Conservation (phyloP, 176 grass and related monocot species). For the Phoenix dactylifera region DNA sequence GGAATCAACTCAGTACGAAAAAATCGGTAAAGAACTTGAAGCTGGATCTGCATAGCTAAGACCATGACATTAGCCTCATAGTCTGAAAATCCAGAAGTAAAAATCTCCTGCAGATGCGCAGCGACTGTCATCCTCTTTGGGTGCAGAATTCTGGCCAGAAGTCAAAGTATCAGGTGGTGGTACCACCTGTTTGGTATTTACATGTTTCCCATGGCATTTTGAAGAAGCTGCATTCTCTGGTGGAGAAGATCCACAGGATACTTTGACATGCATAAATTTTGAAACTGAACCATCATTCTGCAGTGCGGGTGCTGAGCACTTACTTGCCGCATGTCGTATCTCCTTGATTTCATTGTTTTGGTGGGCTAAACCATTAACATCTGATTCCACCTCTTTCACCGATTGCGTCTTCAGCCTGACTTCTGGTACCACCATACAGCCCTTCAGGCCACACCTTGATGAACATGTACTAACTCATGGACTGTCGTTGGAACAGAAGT, state of each 20-base stretch:
- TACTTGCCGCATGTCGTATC: constrained; percentile 1
- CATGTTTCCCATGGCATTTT: neutral
- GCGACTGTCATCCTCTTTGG: neutral
- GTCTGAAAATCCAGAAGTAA: neutral
- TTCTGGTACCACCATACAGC: neutral
- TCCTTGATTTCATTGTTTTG: constrained; percentile 11
- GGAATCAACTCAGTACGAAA: neutral
- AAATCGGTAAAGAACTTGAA: neutral
- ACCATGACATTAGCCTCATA: neutral
- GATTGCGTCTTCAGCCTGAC: constrained; percentile 16
- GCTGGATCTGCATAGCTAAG: constrained; percentile 2
- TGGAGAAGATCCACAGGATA: neutral
- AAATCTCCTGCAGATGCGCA: neutral
- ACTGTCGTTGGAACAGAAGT: constrained; percentile 19
- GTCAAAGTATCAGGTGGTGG: neutral
- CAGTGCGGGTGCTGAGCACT: neutral
- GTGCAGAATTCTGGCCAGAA: neutral
- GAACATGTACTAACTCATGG: neutral
- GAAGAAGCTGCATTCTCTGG: neutral
- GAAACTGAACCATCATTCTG: constrained; percentile 6
- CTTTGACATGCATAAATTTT: neutral
- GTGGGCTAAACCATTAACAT: constrained; percentile 1
- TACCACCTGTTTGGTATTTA: neutral
- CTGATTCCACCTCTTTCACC: constrained; percentile 9
- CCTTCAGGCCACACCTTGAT: neutral